Evolutionary conservation across 345 rosid genomes (phyloP).

Genomic region (Lagerstroemia speciosa): DNA sequence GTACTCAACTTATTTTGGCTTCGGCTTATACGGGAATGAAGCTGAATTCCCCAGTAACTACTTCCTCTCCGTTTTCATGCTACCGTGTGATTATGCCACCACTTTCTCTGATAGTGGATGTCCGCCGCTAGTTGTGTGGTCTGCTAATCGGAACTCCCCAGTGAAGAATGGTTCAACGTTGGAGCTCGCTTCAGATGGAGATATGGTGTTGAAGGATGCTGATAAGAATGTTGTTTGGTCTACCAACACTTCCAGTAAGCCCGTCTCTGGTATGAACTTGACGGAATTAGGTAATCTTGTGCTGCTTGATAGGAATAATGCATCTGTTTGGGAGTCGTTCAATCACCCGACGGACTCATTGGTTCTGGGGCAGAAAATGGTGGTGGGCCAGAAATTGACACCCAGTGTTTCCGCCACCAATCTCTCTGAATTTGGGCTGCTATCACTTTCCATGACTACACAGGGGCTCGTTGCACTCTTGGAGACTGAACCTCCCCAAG

Average conservation of each 20-base stretch:
- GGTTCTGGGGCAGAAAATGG: slow-evolving; percentile 12
- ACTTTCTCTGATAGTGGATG: too few relatives aligned
- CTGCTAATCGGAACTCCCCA: slow-evolving; percentile 16
- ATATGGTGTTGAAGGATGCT: slow-evolving; percentile 11
- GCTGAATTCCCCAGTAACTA: too few relatives aligned
- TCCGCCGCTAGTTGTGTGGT: too few relatives aligned
- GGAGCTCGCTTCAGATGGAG: slow-evolving; percentile 5
- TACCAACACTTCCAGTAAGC: slow-evolving; percentile 4
- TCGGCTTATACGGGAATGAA: too few relatives aligned
- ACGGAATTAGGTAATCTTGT: slow-evolving; percentile 14
- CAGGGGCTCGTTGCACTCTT: slow-evolving; percentile 11
- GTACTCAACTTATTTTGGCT: too few relatives aligned
- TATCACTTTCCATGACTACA: slow-evolving; percentile 9
- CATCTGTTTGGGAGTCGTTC: slow-evolving; percentile 17
- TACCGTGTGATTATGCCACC: too few relatives aligned
- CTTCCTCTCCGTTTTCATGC: too few relatives aligned
- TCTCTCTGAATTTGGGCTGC: slow-evolving; percentile 4
- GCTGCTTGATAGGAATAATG: slow-evolving; percentile 4
- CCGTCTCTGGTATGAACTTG: slow-evolving; percentile 13
- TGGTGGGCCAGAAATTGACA: slow-evolving; percentile 11
- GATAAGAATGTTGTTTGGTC: slow-evolving; percentile 15
- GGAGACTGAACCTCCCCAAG: slow-evolving; percentile 7
- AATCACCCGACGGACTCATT: slow-evolving; percentile 17
- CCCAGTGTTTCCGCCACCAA: slow-evolving; percentile 7
- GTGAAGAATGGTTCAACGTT: slow-evolving; percentile 7